Base-by-base conservation (phyloP, 108 stramenopile species). In the Conticribra weissflogii region DNA sequence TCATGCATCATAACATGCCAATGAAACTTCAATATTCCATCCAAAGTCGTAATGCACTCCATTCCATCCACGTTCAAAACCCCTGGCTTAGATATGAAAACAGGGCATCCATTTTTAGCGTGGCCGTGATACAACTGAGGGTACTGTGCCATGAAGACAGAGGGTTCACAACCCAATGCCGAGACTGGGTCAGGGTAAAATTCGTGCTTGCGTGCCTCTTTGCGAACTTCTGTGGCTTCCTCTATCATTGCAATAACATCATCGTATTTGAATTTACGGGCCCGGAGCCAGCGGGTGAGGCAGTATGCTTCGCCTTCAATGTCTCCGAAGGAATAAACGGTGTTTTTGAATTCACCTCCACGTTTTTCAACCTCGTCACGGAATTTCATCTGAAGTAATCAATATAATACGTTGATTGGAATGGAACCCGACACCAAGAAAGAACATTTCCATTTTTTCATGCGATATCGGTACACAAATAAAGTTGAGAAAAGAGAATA, bases 1-100 rank as follows among this genome's bases (percentile, higher is more conserved):
- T 91, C 90, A 52, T 92, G 90, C 85, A 90, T 86, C 88, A 88
- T 88, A 32, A 87, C 67, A 64, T 84, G 78, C 93, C 93, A 94
- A 65, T 94, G 93, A 71, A 84, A 94, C 55, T 86, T 85, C 41
- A 90, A 50, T 67, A 94, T 87, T 21, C 86, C 86, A 60, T 86
- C 82, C 53, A 94, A 53, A 1, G 90, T 92, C 17, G 93, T 94
- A 61, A 92, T 87, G 57, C 89, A 90, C 54, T 91, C 90, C 57
- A 91, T 82, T 9, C 76, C 90, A 65, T 90, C 89, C 9, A 84
- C 71, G 63, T 89, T 92, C 45, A 94, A 68, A 18, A 88, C 72
- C 48, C 93, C 93, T n/a, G 88, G 87, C 71, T 92, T 91, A 63
- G 86, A 87, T 65, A 90, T 83, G 79, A 88, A 94, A 30, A 94